Conservation (phyloP, 306 rosid genomes). For the Arachis stenosperma region DNA sequence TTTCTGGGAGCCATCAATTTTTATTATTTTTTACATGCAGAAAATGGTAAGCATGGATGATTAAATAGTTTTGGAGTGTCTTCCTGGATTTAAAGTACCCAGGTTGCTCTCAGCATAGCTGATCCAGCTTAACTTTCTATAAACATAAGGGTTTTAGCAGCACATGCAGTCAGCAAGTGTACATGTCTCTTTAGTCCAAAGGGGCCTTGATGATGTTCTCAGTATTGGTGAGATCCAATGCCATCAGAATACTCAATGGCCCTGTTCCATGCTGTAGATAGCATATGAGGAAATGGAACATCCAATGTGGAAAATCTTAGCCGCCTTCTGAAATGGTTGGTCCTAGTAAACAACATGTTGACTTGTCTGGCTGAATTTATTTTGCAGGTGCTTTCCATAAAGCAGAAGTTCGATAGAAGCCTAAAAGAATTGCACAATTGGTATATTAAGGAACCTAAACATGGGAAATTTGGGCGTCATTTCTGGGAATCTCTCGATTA, state of each 20-base stretch:
- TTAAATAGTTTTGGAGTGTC: too few species aligned
- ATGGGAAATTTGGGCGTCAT: slow-evolving; percentile 60
- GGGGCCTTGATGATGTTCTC: too few species aligned
- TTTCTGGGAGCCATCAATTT: too few species aligned
- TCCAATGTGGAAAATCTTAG: slow-evolving; percentile 8
- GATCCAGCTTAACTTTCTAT: too few species aligned
- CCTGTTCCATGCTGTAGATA: not conserved
- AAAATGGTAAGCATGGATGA: too few species aligned
- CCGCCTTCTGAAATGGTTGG: slow-evolving; percentile 6
- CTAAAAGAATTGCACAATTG: slow-evolving; percentile 68
- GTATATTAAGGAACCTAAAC: slow-evolving; percentile 74
- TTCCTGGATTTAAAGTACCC: too few species aligned
- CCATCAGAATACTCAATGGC: too few species aligned
- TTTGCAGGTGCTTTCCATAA: slow-evolving; percentile 74
- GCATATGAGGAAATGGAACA: slow-evolving; percentile 34
- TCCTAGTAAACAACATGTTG: not conserved
- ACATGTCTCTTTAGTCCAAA: too few species aligned
- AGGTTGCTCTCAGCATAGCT: not conserved
- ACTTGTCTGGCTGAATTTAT: slow-evolving; percentile 27
- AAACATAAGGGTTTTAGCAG: too few species aligned
- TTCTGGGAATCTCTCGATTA: slow-evolving; percentile 86
- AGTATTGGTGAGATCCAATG: too few species aligned
- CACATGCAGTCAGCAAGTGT: too few species aligned
- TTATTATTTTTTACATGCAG: too few species aligned
- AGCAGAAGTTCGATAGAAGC: slow-evolving; percentile 69